Conservation (phyloP, 1,284 basidiomycete species). For the Cutaneotrichosporon sp. region DNA sequence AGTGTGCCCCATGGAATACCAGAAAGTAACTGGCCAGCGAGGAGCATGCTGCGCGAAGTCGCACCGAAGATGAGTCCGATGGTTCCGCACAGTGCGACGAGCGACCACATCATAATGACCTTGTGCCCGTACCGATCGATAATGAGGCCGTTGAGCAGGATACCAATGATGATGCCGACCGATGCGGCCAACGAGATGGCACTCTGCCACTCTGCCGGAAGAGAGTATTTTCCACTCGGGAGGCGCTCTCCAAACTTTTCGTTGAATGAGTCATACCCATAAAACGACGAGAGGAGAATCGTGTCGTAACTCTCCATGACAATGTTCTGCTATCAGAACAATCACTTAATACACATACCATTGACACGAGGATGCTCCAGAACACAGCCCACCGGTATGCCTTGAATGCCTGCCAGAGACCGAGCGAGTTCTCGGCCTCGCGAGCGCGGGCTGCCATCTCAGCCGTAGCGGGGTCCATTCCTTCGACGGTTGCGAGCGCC, state of each 20-base stretch:
- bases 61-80: conserved; percentile 50
- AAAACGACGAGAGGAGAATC: conserved; percentile 16
- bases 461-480: neutral
- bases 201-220: conserved; percentile 32
- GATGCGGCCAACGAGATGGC: conserved; percentile 28
- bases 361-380: conserved; percentile 5
- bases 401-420: conserved; percentile 9
- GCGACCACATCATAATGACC: conserved; percentile 28
- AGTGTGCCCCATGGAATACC: conserved; percentile 39
- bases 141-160: conserved; percentile 30
- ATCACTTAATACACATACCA: neutral
- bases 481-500: conserved; percentile 4
- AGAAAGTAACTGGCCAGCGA: conserved; percentile 30
- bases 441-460: neutral
- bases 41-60: conserved; percentile 27
- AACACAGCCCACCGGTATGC: conserved; percentile 8
- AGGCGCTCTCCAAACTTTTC: neutral
- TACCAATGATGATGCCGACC: conserved; percentile 24
- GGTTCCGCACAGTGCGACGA: conserved; percentile 36
- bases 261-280: conserved; percentile 26
- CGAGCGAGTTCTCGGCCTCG: conserved; percentile 1
- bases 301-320: conserved; percentile 13
- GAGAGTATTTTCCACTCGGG: conserved; percentile 10
- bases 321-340: conserved; percentile 8
- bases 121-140: conserved; percentile 30